A percentile compares a stretch with the other conserved stretches of the same genome.
These are phyloP conservation scores for Rheum nobile DNA, from an alignment of 148 eudicot genomes.

Conservation along the genomic window DNA sequence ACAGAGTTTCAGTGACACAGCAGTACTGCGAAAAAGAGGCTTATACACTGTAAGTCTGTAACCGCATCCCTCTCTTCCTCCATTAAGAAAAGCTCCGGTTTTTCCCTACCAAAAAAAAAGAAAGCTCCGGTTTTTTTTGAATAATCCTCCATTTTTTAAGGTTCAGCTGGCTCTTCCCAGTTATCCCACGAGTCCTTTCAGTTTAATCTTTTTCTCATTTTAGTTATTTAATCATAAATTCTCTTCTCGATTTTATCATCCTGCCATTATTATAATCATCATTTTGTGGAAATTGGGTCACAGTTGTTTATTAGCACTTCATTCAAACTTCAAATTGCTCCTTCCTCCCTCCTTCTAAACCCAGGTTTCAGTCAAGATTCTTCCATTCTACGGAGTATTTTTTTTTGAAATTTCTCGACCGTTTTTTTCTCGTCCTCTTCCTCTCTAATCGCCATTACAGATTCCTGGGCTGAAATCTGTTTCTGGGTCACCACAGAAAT, in stretches of 20 bases:
- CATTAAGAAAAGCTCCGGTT: slow-evolving; percentile 11
- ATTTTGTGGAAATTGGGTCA: neutral
- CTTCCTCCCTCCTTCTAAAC: neutral
- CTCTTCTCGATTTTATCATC: neutral
- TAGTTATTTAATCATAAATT: neutral
- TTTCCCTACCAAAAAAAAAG: no score
- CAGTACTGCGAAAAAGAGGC: neutral
- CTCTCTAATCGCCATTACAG: neutral
- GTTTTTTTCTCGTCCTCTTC: slow-evolving; percentile 14
- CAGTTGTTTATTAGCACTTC: neutral
- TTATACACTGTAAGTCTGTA: neutral
- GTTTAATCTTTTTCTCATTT: no score
- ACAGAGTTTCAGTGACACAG: neutral
- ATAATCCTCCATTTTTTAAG: neutral
- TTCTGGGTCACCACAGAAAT: neutral
- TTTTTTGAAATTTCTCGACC: slow-evolving; percentile 15
- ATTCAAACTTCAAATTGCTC: slow-evolving; percentile 3
- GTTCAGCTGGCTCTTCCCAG: no score
- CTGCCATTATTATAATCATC: neutral
- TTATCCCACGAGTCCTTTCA: no score
- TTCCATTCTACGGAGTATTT: no score
- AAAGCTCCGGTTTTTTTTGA: neutral
- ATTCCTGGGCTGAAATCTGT: slow-evolving; percentile 11
- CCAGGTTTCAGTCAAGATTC: neutral
- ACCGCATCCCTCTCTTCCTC: neutral